Base-by-base conservation (phyloP, 176 grass and related monocot species). In the Raddia distichophylla region DNA sequence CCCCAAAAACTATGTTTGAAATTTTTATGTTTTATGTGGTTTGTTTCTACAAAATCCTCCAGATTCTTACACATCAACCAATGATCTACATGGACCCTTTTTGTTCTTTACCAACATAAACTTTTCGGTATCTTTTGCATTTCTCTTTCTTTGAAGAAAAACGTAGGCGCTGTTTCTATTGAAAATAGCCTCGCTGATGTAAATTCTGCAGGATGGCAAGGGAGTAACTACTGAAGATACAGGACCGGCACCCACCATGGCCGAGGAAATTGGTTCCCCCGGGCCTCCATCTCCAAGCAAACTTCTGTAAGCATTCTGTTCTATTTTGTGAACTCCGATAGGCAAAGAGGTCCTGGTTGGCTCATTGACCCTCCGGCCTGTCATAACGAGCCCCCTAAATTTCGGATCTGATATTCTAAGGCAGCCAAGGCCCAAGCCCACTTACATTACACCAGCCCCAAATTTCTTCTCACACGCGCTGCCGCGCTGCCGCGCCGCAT, bases 1-100 rank as follows among this genome's bases (percentile, higher is more conserved):
- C 27, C 27, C 27, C 27, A 27, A 27, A 27, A 27, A 27, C 68
- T 93, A 93, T 90, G 93, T 99, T 70, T 96, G 91, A 27, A 99
- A 83, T 27, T 27, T 27, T 27, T 27, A 1, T 27, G 27, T 27
- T 27, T 1, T 27, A 27, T 27, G 27, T 27, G 27, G 27, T 27
- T 27, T 27, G 27, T 27, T 27, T 27, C 27, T 27, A 27, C 27
- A 27, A 27, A 27, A 27, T 27, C 27, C 27, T 27, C 27, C 27
- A 27, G 27, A 27, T 27, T 27, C 27, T 27, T 27, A 27, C 27
- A 27, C 27, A 27, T 27, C 27, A 27, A 27, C 27, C 27, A 27
- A 27, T 0, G 27, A 27, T 27, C 27, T 27, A 27, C 27, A 27
- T 27, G 27, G 27, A 27, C 27, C 27, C 27, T 27, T 27, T 27